Conservation (phyloP, 169 alveolate species). For the Plasmodium coatneyi region DNA sequence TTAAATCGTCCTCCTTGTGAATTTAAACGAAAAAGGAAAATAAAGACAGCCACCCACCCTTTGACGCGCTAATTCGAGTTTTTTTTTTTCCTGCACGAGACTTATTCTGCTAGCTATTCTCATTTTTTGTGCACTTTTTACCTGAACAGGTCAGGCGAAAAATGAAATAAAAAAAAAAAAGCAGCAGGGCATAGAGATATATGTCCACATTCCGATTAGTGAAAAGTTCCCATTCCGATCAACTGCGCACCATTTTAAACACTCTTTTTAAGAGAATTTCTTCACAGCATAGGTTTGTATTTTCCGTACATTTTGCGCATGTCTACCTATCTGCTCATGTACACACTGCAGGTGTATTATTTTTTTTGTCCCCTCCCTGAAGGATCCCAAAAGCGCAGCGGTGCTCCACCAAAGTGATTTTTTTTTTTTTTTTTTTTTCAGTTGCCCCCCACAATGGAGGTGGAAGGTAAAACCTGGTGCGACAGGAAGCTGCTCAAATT, state of each 20-base stretch:
- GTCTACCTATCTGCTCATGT: neutral
- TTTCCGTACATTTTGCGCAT: neutral
- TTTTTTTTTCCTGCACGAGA: neutral
- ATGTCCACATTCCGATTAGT: neutral
- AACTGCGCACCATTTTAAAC: neutral
- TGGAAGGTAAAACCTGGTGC: neutral
- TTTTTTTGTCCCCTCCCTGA: neutral
- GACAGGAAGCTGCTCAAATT: constrained; percentile 7
- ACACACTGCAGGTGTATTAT: neutral
- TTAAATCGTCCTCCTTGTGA: neutral
- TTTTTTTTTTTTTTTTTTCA: neutral
- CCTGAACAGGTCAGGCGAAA: constrained; percentile 2
- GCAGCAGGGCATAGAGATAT: neutral
- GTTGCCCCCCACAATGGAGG: neutral
- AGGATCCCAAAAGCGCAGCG: neutral
- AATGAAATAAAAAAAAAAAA: neutral
- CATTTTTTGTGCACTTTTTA: neutral
- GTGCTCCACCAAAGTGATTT: neutral
- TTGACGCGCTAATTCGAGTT: neutral
- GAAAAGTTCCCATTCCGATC: neutral
- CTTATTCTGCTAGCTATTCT: neutral
- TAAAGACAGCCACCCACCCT: neutral
- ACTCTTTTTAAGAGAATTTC: neutral
- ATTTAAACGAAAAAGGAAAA: neutral
- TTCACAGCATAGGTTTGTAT: neutral